These are phyloP conservation scores for Helenozyma baotianmanensis DNA, from an alignment of 805 yeast genomes.

Conservation along the genomic window DNA sequence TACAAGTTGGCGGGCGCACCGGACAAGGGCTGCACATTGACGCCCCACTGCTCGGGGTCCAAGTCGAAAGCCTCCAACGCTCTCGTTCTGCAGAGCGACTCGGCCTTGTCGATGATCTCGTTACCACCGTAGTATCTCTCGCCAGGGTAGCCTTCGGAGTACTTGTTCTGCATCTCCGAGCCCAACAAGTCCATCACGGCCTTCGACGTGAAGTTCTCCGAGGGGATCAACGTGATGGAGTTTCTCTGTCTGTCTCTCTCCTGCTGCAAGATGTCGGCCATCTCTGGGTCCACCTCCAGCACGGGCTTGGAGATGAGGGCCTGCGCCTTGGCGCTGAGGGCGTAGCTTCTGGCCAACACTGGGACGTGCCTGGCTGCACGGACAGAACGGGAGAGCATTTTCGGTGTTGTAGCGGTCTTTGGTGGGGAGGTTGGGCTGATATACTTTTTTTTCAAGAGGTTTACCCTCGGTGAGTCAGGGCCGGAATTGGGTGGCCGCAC, in stretches of 20 bases:
- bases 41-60: slow-evolving; percentile 88
- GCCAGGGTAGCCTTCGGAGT: slow-evolving; percentile 98
- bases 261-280: slow-evolving; percentile 66
- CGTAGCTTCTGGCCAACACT: slow-evolving; percentile 41
- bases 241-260: slow-evolving; percentile 86
- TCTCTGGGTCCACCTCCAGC: slow-evolving; percentile 77
- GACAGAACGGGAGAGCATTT: slow-evolving; percentile 27
- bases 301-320: slow-evolving; percentile 60
- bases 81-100: slow-evolving; percentile 82
- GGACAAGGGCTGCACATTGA: slow-evolving; percentile 89
- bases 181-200: slow-evolving; percentile 94
- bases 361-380: slow-evolving; percentile 23
- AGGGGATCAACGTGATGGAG: slow-evolving; percentile 88
- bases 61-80: slow-evolving; percentile 81
- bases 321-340: slow-evolving; percentile 63
- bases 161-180: slow-evolving; percentile 95
- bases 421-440: neutral
- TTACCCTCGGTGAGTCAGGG: neutral
- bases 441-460: slow-evolving; percentile 1
- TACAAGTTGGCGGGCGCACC: slow-evolving; percentile 97
- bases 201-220: slow-evolving; percentile 93
- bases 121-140: slow-evolving; percentile 98
- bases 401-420: neutral
- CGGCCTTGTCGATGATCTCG: slow-evolving; percentile 89
- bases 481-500: neutral